Conservation (phyloP, 1,284 basidiomycete species). For the Agroathelia rolfsii region DNA sequence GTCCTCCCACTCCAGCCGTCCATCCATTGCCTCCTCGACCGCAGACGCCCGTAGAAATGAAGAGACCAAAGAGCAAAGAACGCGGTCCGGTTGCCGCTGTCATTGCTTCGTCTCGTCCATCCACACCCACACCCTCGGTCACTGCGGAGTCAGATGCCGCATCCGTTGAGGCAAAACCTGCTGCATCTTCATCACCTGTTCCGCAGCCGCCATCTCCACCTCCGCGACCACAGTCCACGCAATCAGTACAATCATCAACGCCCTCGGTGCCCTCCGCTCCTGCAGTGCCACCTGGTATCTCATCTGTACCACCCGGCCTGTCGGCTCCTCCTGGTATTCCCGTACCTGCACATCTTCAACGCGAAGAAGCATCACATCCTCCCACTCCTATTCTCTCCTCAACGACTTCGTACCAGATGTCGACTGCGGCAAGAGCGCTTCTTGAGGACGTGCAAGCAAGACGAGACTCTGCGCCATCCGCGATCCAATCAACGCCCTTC, state of each 20-base stretch:
- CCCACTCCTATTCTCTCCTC: conserved; percentile 46
- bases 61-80: conserved; percentile 31
- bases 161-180: conserved; percentile 29
- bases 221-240: conserved; percentile 32
- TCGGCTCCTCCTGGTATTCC: conserved; percentile 60
- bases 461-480: conserved; percentile 45
- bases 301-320: conserved; percentile 43
- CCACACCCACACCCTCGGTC: conserved; percentile 37
- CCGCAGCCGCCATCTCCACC: too few relatives aligned
- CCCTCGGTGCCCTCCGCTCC: conserved; percentile 34
- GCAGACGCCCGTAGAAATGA: conserved; percentile 34
- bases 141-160: conserved; percentile 27
- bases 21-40: conserved; percentile 31
- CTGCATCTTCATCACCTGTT: too few relatives aligned
- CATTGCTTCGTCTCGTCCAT: too few relatives aligned
- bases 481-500: conserved; percentile 61
- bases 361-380: conserved; percentile 40
- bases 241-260: conserved; percentile 28
- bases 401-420: conserved; percentile 76
- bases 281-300: conserved; percentile 30
- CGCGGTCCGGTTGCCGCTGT: too few relatives aligned
- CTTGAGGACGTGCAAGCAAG: conserved; percentile 77
- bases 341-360: conserved; percentile 38
- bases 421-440: conserved; percentile 72
- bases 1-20: conserved; percentile 48